Conservation (phyloP, 495 filamentous ascomycete species). For the Amniculicola lignicola region DNA sequence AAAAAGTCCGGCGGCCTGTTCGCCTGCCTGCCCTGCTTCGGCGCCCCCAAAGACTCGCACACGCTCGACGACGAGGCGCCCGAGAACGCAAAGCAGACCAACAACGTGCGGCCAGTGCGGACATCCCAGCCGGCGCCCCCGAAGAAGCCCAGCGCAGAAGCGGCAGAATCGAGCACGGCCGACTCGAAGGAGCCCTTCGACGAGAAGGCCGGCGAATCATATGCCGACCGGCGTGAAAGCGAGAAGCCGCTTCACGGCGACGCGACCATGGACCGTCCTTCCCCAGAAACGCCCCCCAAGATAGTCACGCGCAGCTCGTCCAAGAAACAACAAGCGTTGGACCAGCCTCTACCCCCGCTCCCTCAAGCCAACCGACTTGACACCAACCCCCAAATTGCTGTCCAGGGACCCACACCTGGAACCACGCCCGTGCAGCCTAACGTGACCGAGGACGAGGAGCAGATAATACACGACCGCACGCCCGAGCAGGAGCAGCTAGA, state of each 20-base stretch:
- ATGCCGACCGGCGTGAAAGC: constrained; percentile 27
- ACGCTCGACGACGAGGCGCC: constrained; percentile 57
- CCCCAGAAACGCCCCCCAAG: constrained; percentile 21
- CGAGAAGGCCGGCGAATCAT: constrained; percentile 49
- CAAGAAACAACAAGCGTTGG: constrained; percentile 23
- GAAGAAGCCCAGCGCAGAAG: constrained; percentile 50
- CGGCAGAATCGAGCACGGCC: constrained; percentile 53
- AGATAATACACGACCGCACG: constrained; percentile 46
- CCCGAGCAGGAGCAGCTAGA: constrained; percentile 49
- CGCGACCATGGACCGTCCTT: constrained; percentile 32
- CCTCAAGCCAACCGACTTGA: constrained; percentile 22
- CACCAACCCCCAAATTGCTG: constrained; percentile 29
- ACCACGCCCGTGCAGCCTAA: constrained; percentile 30
- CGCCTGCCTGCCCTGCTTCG: constrained; percentile 77
- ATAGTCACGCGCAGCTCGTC: constrained; percentile 26
- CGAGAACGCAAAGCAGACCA: constrained; percentile 66
- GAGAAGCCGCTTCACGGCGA: constrained; percentile 33
- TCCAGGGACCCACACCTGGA: constrained; percentile 42
- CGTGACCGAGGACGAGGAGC: constrained; percentile 37
- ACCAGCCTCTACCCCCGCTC: constrained; percentile 31
- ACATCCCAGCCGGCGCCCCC: constrained; percentile 52
- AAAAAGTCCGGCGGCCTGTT: constrained; percentile 65
- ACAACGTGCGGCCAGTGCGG: constrained; percentile 51
- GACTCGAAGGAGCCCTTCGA: constrained; percentile 57
- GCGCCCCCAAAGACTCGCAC: constrained; percentile 57